Base-by-base conservation (phyloP, 140 eudicot species). In the Cichorium intybus region DNA sequence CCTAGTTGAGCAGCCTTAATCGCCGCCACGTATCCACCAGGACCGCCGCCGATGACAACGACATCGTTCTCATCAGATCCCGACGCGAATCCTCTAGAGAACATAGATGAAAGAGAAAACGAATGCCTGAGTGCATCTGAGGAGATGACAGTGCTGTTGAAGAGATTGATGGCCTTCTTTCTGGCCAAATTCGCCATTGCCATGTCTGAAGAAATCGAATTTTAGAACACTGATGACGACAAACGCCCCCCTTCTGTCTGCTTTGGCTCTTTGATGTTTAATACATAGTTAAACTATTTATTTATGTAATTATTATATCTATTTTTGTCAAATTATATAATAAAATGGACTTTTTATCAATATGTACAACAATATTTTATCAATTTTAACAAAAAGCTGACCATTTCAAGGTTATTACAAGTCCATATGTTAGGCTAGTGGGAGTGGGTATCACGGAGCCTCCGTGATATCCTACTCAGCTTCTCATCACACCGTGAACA, bases 1-100 rank as follows among this genome's bases (percentile, higher is more conserved):
- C 94, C 88, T n/a, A 85, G 66, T 79, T 85, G 88, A 55, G 94
- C 88, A 27, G 94, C 94, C 69, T 85, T 85, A 34, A 85, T 85
- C 29, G 94, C 88, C 23, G 94, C 94, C 53, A 85, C 94, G 65
- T 85, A 85, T 3, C 93, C 93, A 2, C 93, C 88, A 26, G 94
- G 94, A 6, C 88, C 88, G 55, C 94, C 88, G 68, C 94, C 88
- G 53, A 85, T 73, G 29, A 85, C 80, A 31, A 85, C 85, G 26
- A 85, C 94, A 37, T 85, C 94, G 75, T 85, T 82, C 3, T 85
- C 94, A 11, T 82, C 94, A 59, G 88, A 82, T 76, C 75, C 94
- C 0, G 85, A 29, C 8, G 88, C 80, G 66, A 67, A 83, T 7
- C 81, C 81, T 55, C 89, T 72, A 34, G 51, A 73, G 54, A 60